Conservation (phyloP, 2,329 filamentous ascomycete genomes). For the Penicillium sp. region DNA sequence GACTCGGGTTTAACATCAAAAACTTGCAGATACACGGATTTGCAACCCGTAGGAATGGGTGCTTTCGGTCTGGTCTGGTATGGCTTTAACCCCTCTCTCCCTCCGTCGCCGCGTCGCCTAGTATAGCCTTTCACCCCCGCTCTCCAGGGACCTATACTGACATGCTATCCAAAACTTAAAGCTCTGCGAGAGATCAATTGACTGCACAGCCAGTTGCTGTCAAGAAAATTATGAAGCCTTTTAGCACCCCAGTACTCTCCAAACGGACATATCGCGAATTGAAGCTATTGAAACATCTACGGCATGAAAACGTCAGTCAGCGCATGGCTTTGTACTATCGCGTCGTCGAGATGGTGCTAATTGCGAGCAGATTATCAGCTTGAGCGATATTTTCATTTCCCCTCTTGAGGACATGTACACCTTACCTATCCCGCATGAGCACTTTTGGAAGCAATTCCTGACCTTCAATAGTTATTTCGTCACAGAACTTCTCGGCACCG, state of each 20-base stretch:
- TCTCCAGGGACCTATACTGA: constrained; percentile 19
- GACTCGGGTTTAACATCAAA: constrained; percentile 28
- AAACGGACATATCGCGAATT: constrained; percentile 98
- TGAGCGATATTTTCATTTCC: constrained; percentile 99
- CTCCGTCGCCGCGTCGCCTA: constrained; percentile 15
- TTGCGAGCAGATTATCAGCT: constrained; percentile 78
- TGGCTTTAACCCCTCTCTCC: constrained; percentile 34
- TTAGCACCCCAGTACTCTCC: constrained; percentile 97
- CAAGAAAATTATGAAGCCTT: constrained; percentile 99
- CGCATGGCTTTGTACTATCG: constrained; percentile 1
- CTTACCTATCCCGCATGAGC: constrained; percentile 35
- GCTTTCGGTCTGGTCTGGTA: constrained; percentile 98
- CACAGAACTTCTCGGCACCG: constrained; percentile 94
- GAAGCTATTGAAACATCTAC: constrained; percentile 94
- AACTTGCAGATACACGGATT: constrained; percentile 81
- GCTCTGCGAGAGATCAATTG: constrained; percentile 96
- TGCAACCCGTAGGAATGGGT: constrained; percentile 98
- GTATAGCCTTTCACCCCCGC: neutral
- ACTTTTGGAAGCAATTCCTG: constrained; percentile 4
- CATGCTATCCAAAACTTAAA: constrained; percentile 44
- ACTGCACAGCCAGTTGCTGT: constrained; percentile 96
- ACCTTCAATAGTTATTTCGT: constrained; percentile 79
- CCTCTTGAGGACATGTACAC: constrained; percentile 94
- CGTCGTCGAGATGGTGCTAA: constrained; percentile 21
- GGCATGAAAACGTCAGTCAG: constrained; percentile 85